phyloP scores from a whole-genome alignment of 75 land plant species.

The Picea glauca region DNA sequence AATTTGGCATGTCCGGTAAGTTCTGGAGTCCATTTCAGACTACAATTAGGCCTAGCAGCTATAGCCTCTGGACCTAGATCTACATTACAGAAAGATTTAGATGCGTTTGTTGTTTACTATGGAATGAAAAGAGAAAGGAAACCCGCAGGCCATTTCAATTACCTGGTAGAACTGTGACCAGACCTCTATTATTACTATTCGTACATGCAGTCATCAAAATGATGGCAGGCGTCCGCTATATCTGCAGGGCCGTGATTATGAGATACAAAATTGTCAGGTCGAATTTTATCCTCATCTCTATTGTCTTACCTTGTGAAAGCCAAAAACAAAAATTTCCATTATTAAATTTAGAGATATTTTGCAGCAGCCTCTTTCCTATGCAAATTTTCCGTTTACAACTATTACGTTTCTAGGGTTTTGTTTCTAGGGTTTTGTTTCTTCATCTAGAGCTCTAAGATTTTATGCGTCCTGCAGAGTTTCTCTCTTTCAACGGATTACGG shows the following conservation, averaged over 20 bases:
- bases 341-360: no score
- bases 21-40: not conserved
- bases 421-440: not conserved
- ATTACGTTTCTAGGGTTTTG: not conserved
- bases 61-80: conserved; percentile 3
- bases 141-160: no score
- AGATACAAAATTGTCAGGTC: not conserved
- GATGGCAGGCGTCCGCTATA: not conserved
- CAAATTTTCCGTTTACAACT: no score
- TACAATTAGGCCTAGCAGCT: not conserved
- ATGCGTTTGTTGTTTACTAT: not conserved
- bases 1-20: not conserved
- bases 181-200: not conserved
- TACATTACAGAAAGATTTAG: not conserved
- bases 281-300: no score
- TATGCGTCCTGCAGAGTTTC: not conserved
- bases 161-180: not conserved
- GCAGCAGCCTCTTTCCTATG: no score
- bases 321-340: no score
- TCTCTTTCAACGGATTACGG: no score
- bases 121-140: not conserved
- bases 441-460: not conserved
- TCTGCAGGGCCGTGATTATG: not conserved
- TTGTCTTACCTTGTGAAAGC: no score
- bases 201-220: not conserved